phyloP scores from a whole-genome alignment of 805 yeast species.

The Ogataea zsoltii region DNA sequence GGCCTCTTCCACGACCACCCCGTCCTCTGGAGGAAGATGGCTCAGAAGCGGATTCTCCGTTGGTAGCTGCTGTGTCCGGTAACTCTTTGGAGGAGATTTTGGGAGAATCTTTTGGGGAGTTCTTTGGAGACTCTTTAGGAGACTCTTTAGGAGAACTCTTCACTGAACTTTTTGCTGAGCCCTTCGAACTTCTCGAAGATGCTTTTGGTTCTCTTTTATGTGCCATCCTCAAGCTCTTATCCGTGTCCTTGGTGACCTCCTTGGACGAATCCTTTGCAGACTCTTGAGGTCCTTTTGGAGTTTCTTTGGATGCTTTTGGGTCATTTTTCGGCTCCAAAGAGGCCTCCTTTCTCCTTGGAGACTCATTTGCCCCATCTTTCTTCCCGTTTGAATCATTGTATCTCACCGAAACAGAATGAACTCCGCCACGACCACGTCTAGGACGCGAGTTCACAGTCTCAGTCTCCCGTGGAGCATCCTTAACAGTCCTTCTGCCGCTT shows the following conservation, averaged over 20 bases:
- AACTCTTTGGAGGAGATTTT: neutral
- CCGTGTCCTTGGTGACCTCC: too few species aligned
- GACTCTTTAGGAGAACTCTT: neutral
- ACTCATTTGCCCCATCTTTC: too few species aligned
- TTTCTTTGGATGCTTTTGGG: neutral
- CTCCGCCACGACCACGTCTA: constrained; percentile 12
- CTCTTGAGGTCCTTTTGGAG: neutral
- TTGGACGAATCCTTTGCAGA: constrained; percentile 1
- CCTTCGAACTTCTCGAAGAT: neutral
- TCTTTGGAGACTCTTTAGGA: neutral
- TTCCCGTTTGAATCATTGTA: constrained; percentile 5
- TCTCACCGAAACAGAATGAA: constrained; percentile 12
- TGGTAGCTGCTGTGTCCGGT: too few species aligned
- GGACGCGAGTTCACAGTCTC: constrained; percentile 4
- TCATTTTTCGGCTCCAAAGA: neutral
- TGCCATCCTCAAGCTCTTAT: too few species aligned
- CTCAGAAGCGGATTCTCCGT: too few species aligned
- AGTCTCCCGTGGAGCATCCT: neutral
- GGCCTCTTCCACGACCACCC: constrained; percentile 2
- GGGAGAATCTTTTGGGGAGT: neutral
- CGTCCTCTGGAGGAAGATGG: neutral
- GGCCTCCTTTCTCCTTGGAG: neutral
- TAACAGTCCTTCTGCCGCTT: neutral
- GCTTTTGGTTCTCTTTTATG: too few species aligned
- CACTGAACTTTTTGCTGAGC: neutral